Base-by-base conservation (phyloP, 768 basidiomycete genomes). In the Cystofilobasidium bisporidii region DNA sequence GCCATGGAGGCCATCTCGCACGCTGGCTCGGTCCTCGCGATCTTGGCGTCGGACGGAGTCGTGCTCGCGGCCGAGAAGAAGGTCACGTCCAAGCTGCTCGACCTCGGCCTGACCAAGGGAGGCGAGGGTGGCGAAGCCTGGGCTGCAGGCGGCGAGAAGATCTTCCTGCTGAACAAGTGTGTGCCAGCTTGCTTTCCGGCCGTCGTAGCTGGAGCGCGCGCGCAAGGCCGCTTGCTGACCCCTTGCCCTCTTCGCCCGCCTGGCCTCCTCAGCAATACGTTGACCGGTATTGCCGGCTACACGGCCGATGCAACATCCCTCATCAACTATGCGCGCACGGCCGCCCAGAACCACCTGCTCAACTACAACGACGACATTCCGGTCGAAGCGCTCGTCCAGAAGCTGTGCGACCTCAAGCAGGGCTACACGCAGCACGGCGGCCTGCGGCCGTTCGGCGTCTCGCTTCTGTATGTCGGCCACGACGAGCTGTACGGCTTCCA, bases 1-100 rank as follows among this genome's bases (percentile, higher is more conserved):
- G 94, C 94, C 53, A 96, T 98, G 91, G 96, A 98, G 77, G 91
- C 92, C 67, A 97, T 98, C 81, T 96, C 92, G 33, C 88, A 92
- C 74, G 91, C 91, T 24, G 90, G 90, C 63, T 89, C 91, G 48
- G 91, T 94, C 55, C 84, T 94, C n/a, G 91, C 90, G 48, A 87
- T 93, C 65, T 82, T 93, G 33, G 90, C 91, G 2, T 87, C 85
- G 72, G 88, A 92, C 71, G 92, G 92, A 0, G 88, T 94, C 22
- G 89, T 94, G 12, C 81, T 94, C 3, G 92, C 89, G 0, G 92
- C 88, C 9, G 89, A 99, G 83, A 94, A 94, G 83, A 96, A 94
- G 79, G 92, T 98, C 36, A 98, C 96, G 0, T 92, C 92, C 53
- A 99, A 98, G 79, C 85, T 98, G 41, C 83, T 99, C 55, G 96